Conservation (phyloP, 2,329 filamentous ascomycete species). For the Penicillium occitanis region DNA sequence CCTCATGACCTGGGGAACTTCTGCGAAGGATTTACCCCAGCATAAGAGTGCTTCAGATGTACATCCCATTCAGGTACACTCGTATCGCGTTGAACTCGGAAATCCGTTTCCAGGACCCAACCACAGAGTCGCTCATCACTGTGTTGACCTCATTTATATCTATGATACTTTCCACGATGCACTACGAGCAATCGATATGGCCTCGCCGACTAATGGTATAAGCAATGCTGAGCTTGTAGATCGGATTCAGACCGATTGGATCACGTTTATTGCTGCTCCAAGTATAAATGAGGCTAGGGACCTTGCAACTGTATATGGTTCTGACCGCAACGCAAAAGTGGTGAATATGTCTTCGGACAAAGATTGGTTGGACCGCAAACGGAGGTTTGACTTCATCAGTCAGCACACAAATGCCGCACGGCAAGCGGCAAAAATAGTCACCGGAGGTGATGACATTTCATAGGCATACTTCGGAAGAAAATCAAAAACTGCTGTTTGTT, state of each 20-base stretch:
- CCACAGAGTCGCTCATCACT: constrained; percentile 10
- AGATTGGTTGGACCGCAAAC: neutral
- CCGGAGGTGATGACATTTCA: neutral
- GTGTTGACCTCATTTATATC: constrained; percentile 2
- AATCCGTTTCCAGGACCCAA: constrained; percentile 3
- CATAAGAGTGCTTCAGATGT: neutral
- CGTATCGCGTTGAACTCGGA: constrained; percentile 7
- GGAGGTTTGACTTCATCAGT: constrained; percentile 1
- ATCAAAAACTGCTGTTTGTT: neutral
- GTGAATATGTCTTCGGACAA: constrained; percentile 8
- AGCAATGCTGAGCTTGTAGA: constrained; percentile 6
- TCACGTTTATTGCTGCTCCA: constrained; percentile 1
- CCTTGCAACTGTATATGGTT: constrained; percentile 8
- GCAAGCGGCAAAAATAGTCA: neutral
- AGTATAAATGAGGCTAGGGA: neutral
- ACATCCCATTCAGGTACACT: neutral
- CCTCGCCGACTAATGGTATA: neutral
- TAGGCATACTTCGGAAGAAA: neutral
- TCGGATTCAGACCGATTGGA: neutral
- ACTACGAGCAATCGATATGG: neutral
- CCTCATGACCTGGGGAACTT: neutral
- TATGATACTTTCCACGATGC: constrained; percentile 10
- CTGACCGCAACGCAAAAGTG: constrained; percentile 8
- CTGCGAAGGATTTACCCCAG: neutral
- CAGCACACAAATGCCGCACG: constrained; percentile 2